phyloP scores from a whole-genome alignment of 805 yeast species.

The Candida maltosa region DNA sequence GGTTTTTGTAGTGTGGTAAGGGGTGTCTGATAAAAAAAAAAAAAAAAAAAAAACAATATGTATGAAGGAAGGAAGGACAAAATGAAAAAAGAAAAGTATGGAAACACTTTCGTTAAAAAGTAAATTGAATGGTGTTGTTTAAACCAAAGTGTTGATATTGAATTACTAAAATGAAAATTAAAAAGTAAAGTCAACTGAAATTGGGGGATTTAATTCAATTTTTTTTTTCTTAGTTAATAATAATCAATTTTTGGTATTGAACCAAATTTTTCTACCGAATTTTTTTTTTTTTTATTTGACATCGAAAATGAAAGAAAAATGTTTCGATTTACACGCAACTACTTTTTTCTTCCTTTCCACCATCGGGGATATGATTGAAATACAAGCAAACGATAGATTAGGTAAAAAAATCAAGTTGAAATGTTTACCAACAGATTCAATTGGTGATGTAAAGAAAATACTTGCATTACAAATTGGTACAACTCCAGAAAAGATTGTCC shows the following conservation, averaged over 20 bases:
- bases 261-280: neutral
- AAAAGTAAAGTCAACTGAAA: no score
- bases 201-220: no score
- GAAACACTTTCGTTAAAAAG: no score
- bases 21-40: no score
- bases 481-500: constrained; percentile 56
- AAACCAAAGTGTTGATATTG: no score
- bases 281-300: neutral
- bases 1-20: no score
- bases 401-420: constrained; percentile 88
- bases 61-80: no score
- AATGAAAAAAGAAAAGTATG: no score
- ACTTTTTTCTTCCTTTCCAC: neutral
- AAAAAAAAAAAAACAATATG: no score
- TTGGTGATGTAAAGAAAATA: constrained; percentile 87
- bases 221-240: neutral
- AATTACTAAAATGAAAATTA: no score
- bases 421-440: constrained; percentile 78
- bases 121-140: no score
- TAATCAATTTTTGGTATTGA: neutral
- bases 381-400: constrained; percentile 50
- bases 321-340: neutral
- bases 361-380: constrained; percentile 47
- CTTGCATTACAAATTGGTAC: constrained; percentile 83
- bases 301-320: no score